A percentile compares a stretch with the other conserved stretches of the same genome.
Conservation (phyloP, 2,329 filamentous ascomycete genomes). For the Acrodontium crateriforme region DNA sequence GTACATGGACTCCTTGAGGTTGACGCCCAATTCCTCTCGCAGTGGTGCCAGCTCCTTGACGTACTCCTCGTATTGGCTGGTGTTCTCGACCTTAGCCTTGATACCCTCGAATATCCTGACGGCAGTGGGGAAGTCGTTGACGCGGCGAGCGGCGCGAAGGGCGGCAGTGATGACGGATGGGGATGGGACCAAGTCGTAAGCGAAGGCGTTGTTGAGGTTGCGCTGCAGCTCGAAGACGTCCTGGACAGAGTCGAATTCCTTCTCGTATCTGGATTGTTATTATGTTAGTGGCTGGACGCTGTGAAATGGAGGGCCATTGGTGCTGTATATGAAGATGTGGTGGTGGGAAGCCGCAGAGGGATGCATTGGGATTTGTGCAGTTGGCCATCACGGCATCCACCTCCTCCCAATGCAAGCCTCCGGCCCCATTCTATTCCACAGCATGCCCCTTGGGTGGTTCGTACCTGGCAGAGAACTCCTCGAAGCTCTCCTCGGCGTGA, state of each 20-base stretch:
- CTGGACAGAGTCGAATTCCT: conserved; percentile 94
- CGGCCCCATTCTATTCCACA: too few relatives aligned
- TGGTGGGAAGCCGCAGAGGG: conserved; percentile 5
- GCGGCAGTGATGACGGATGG: conserved; percentile 82
- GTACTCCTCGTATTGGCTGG: conserved; percentile 92
- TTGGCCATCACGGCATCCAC: too few relatives aligned
- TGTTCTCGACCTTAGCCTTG: conserved; percentile 99
- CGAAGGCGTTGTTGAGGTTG: conserved; percentile 99
- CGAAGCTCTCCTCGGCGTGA: conserved; percentile 92
- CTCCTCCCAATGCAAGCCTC: too few relatives aligned
- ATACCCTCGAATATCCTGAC: conserved; percentile 99
- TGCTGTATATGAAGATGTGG: too few relatives aligned
- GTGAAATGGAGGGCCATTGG: background rate
- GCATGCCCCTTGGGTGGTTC: too few relatives aligned
- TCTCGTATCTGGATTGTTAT: conserved; percentile 66
- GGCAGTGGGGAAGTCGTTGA: conserved; percentile 97
- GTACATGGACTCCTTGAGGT: conserved; percentile 86
- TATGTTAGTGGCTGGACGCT: background rate
- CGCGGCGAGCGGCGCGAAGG: conserved; percentile 81
- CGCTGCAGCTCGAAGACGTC: conserved; percentile 98
- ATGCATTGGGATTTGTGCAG: background rate
- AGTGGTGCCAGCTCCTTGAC: conserved; percentile 84
- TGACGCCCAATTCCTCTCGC: conserved; percentile 83
- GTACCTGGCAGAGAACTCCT: conserved; percentile 97
- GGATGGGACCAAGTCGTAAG: conserved; percentile 97